Conservation (phyloP, 2,329 filamentous ascomycete genomes). For the Xylaria polymorpha region DNA sequence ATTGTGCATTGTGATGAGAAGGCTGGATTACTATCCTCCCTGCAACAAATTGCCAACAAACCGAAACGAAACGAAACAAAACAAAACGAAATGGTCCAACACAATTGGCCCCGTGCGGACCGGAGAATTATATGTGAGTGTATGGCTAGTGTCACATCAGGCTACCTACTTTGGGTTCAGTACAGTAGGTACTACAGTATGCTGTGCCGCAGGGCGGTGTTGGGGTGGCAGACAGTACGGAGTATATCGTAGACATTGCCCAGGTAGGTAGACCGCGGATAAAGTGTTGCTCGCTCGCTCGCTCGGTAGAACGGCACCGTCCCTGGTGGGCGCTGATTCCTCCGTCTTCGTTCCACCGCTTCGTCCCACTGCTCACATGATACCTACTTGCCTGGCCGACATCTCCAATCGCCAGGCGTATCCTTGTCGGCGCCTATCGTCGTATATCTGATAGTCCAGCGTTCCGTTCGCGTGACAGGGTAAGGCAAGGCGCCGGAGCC, state of each 20-base stretch:
- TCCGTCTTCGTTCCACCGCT: constrained; percentile 8
- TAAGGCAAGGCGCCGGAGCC: not conserved
- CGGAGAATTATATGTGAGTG: not conserved
- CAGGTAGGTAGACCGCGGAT: not conserved
- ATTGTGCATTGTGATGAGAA: too few species aligned
- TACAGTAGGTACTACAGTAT: too few species aligned
- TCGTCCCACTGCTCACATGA: constrained; percentile 15
- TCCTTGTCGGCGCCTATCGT: constrained; percentile 14
- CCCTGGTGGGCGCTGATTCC: constrained; percentile 1
- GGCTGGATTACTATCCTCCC: not conserved
- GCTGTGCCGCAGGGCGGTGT: not conserved
- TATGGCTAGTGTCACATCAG: not conserved
- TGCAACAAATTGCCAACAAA: not conserved
- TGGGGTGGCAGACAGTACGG: not conserved
- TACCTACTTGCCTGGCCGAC: not conserved
- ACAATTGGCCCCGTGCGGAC: not conserved
- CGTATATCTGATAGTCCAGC: constrained; percentile 14
- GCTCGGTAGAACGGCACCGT: constrained; percentile 12
- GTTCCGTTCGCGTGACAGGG: constrained; percentile 1
- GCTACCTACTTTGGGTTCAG: not conserved
- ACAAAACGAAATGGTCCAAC: not conserved
- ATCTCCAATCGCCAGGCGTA: constrained; percentile 16
- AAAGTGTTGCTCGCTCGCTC: constrained; percentile 8
- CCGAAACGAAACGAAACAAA: too few species aligned
- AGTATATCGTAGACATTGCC: too few species aligned